Percentiles rank a stretch among this genome's conserved stretches.
phyloP scores from a whole-genome alignment of 164 flowering plant species.

The Euptelea pleiosperma region DNA sequence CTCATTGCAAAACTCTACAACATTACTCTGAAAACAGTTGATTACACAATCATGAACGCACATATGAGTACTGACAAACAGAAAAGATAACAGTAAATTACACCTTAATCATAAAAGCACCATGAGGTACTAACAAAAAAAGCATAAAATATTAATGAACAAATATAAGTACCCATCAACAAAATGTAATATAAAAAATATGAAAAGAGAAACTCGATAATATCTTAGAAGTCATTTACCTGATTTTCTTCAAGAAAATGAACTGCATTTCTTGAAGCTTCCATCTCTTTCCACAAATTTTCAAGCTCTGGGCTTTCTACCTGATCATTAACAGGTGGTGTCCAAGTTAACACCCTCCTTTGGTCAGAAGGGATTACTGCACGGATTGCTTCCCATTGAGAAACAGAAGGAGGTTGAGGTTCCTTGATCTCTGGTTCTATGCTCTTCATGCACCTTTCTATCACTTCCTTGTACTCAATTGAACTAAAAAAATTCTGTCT shows the following conservation, averaged over 20 bases:
- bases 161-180: neutral
- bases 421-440: conserved; percentile 47
- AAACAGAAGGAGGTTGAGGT: conserved; percentile 37
- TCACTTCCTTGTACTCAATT: conserved; percentile 45
- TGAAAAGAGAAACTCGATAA: neutral
- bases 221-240: conserved; percentile 31
- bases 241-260: conserved; percentile 37
- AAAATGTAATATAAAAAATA: neutral
- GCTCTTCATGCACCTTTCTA: conserved; percentile 63
- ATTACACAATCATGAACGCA: neutral
- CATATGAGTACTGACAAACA: too few relatives aligned
- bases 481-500: conserved; percentile 29
- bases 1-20: conserved; percentile 13
- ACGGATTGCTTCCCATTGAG: conserved; percentile 56
- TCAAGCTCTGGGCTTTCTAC: conserved; percentile 62
- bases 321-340: conserved; percentile 11
- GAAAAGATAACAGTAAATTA: conserved; percentile 18
- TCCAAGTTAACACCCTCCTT: conserved; percentile 8
- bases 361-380: conserved; percentile 15
- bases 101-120: neutral
- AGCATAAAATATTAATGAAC: neutral
- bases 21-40: conserved; percentile 32
- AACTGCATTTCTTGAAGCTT: conserved; percentile 41
- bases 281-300: conserved; percentile 84
- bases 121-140: neutral